Evolutionary conservation across 2,329 filamentous ascomycete genomes (phyloP), one percentile per base, ranked within the genome.

Genomic region (Botrytis elliptica): DNA sequence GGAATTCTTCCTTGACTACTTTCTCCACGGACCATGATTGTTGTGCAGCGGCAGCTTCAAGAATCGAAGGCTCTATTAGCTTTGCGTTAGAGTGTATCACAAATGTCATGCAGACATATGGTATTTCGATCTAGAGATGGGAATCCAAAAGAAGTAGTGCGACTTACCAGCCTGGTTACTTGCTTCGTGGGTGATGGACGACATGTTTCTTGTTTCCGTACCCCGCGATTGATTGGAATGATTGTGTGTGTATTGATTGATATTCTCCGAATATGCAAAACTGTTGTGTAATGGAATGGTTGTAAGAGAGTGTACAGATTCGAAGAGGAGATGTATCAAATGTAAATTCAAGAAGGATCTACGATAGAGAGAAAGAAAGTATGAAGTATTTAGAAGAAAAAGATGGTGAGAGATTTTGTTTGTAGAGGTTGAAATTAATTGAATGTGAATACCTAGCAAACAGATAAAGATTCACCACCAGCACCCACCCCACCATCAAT

Each of bases 1-100:
- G 85, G 65, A 97, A 87, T 4, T 88, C 87, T 18, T 88, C 85
- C 25, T 49, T 46, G 42, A 96, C 86, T 44, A 93, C 93, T 77
- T 88, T 87, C 71, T 88, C 84, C 8, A 89, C 87, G 0, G 84
- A 83, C 89, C 89, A 91, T 62, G 84, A 44, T 33, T 16, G 25
- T 69, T 74, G 62, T 9, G 74, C 63, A 18, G 36, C 52, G 1
- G 70, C 36, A 22, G 71, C 71, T 46, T 70, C 36, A n/a, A 71
- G 36, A n/a, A 67, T 42, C 1, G 20, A 40, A 20, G 44, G 18
- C 10, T 40, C 72, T 73, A 66, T 71, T 57, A 66, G 60, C 59
- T 40, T 64, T 29, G 46, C 22, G n/a, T 29, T 60, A 60, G 12
- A 12, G 33, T 42, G 59, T 25, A 63, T 46, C 36, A 65, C 25